phyloP scores from a whole-genome alignment of 2,329 filamentous ascomycete genomes.

The Emydomyces testavorans region DNA sequence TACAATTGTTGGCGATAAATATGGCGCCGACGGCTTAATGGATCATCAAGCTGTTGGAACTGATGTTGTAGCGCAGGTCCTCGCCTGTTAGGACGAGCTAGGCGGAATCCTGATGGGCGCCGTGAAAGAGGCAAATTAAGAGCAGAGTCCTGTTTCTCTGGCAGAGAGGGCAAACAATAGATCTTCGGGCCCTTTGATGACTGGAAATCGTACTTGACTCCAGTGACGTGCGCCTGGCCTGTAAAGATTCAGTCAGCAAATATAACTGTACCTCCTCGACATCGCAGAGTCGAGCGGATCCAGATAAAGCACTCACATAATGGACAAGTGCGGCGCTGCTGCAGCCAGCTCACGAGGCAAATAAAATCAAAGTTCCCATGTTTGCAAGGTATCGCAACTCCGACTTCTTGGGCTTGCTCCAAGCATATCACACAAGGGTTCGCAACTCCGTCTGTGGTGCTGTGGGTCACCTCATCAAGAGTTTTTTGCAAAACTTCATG shows the following conservation, averaged over 20 bases:
- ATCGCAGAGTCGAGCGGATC: too few relatives aligned
- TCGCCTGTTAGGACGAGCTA: not conserved
- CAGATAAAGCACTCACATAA: conserved; percentile 58
- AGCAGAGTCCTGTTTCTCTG: conserved; percentile 13
- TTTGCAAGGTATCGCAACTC: conserved; percentile 61
- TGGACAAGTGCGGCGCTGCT: conserved; percentile 61
- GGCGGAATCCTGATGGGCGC: not conserved
- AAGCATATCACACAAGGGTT: conserved; percentile 79
- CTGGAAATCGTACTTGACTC: conserved; percentile 56
- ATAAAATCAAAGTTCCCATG: conserved; percentile 76
- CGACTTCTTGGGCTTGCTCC: conserved; percentile 59
- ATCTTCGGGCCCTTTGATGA: conserved; percentile 44
- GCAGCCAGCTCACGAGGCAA: conserved; percentile 72
- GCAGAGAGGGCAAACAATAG: conserved; percentile 41
- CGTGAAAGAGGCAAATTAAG: not conserved
- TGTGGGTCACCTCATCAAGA: conserved; percentile 33
- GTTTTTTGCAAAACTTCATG: conserved; percentile 37
- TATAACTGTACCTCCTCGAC: not conserved
- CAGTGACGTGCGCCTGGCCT: conserved; percentile 44
- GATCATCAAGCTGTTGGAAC: not conserved
- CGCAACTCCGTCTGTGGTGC: conserved; percentile 24
- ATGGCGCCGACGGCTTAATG: conserved; percentile 42
- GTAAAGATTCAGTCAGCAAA: conserved; percentile 6
- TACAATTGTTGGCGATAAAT: conserved; percentile 64
- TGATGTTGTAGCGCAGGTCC: conserved; percentile 11